Evolutionary conservation across 177 flowering plant genomes (phyloP), one percentile per base, ranked within the genome.

Genomic region (Telopea speciosissima): DNA sequence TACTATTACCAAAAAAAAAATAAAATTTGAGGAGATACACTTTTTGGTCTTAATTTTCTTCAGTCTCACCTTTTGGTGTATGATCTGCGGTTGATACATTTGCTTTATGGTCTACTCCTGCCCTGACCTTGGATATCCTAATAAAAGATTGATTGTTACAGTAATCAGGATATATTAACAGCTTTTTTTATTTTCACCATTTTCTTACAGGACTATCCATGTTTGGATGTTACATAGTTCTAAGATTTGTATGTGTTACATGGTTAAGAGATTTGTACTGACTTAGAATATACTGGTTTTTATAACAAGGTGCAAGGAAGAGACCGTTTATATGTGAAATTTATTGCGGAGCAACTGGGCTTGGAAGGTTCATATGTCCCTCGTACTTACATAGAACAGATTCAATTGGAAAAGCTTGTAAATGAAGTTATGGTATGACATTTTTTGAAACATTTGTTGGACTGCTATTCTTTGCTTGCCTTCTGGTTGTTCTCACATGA

Each of bases 381-480:
- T 59, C 97, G 97, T 31, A 93, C 98, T 59, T 96, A 96, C 69
- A 93, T 96, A 26, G 98, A 96, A 83, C 99, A 93, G 82, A 96
- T 96, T 78, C 98, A 96, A 79, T 72, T 91, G 74, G 99, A 96
- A 77, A 93, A 93, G 78, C 97, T 96, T 71, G 91, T 96, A 62
- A 85, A 89, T 79, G 99, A 96, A 70, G 93, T 96, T 69, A 90
- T 89, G 95, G 97, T 93, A 90, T 62, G 86, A 28, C 33, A 69
- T 66, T 68, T 79, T 68, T 71, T 60, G 19, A 58, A 42, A n/a
- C 19, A 12, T 69, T 19, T 26, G 31, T 14, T 63, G 17, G 23
- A 58, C 26, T 22, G 22, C 70, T 65, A 31, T 60, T 13, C 65
- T 8, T 70, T 70, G 31, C 68, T 16, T 24, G 67, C 54, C 33